A percentile compares a stretch with the other conserved stretches of the same genome.
Evolutionary conservation across 306 rosid species (phyloP).

Genomic region (Vigna hirtella): DNA sequence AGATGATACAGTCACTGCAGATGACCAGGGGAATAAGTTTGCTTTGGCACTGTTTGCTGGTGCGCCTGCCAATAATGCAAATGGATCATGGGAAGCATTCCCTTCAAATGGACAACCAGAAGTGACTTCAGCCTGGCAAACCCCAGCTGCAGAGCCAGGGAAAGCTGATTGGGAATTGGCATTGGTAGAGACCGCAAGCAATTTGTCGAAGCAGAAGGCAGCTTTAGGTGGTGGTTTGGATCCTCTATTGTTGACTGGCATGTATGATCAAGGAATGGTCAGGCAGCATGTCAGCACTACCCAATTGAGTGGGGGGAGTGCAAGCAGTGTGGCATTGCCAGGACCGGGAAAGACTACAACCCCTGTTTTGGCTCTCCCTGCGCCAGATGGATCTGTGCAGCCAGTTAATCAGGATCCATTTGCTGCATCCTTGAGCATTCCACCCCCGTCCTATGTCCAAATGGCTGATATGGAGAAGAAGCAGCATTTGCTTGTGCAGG

Average conservation of each 20-base stretch:
- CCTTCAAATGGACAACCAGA: slow-evolving; percentile 84
- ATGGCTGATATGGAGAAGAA: slow-evolving; percentile 99
- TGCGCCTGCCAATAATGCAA: slow-evolving; percentile 60
- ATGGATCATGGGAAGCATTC: slow-evolving; percentile 99
- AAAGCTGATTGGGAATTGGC: slow-evolving; percentile 99
- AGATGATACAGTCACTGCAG: slow-evolving; percentile 75
- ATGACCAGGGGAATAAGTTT: slow-evolving; percentile 80
- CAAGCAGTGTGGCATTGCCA: slow-evolving; percentile 96
- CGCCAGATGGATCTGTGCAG: slow-evolving; percentile 93
- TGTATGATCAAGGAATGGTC: slow-evolving; percentile 96
- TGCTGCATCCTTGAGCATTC: slow-evolving; percentile 78
- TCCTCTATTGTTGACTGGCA: slow-evolving; percentile 86
- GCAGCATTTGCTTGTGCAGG: slow-evolving; percentile 78
- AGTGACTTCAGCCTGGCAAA: slow-evolving; percentile 98
- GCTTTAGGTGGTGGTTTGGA: slow-evolving; percentile 90
- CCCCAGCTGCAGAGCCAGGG: slow-evolving; percentile 88
- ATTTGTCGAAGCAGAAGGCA: slow-evolving; percentile 73
- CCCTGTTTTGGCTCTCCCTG: slow-evolving; percentile 94
- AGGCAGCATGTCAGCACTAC: slow-evolving; percentile 91
- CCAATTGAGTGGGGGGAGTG: slow-evolving; percentile 89
- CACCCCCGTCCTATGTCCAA: slow-evolving; percentile 96
- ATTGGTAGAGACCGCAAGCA: slow-evolving; percentile 93
- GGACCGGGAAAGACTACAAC: slow-evolving; percentile 73
- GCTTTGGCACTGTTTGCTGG: slow-evolving; percentile 97
- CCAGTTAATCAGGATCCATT: slow-evolving; percentile 93